A percentile compares a stretch with the other conserved stretches of the same genome.
Conservation (phyloP, 768 basidiomycete species). For the Leucosporidium creatinivorum region DNA sequence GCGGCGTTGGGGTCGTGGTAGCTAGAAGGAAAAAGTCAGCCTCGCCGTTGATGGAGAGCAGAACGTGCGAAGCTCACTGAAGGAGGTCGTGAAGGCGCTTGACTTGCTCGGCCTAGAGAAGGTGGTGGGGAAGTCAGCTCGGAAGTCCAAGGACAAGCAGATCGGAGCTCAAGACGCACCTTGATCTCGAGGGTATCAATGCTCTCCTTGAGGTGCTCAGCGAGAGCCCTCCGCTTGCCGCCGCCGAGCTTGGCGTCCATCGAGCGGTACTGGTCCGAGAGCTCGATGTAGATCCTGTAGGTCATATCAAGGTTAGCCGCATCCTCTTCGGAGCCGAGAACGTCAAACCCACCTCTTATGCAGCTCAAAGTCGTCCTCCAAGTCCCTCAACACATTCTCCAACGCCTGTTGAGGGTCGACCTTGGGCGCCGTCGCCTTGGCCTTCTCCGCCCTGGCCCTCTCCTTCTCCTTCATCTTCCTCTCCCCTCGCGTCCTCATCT, state of each 20-base stretch:
- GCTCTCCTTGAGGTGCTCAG: slow-evolving; percentile 80
- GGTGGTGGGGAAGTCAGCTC: background rate
- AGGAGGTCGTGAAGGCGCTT: slow-evolving; percentile 81
- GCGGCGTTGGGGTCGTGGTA: background rate
- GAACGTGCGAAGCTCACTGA: slow-evolving; percentile 45
- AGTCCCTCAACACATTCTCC: slow-evolving; percentile 68
- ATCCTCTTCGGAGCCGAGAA: too few relatives aligned
- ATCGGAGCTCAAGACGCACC: slow-evolving; percentile 42
- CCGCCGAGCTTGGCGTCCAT: slow-evolving; percentile 80
- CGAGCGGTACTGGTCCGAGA: slow-evolving; percentile 84
- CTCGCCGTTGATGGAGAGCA: background rate
- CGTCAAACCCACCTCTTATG: slow-evolving; percentile 70
- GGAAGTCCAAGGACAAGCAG: background rate
- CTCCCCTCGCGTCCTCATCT: slow-evolving; percentile 7
- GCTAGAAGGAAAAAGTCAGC: background rate
- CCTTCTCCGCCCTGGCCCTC: slow-evolving; percentile 18
- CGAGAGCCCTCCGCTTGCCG: slow-evolving; percentile 72
- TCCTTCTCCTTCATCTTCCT: slow-evolving; percentile 13
- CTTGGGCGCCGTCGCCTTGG: slow-evolving; percentile 34
- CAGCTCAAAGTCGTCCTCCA: slow-evolving; percentile 91
- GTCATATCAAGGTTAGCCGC: background rate
- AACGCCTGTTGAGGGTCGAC: slow-evolving; percentile 84
- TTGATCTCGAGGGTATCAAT: slow-evolving; percentile 87
- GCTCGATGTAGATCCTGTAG: slow-evolving; percentile 73
- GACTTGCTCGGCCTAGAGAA: slow-evolving; percentile 79